Base-by-base conservation (phyloP, 306 rosid genomes). In the Medicago ruthenica region DNA sequence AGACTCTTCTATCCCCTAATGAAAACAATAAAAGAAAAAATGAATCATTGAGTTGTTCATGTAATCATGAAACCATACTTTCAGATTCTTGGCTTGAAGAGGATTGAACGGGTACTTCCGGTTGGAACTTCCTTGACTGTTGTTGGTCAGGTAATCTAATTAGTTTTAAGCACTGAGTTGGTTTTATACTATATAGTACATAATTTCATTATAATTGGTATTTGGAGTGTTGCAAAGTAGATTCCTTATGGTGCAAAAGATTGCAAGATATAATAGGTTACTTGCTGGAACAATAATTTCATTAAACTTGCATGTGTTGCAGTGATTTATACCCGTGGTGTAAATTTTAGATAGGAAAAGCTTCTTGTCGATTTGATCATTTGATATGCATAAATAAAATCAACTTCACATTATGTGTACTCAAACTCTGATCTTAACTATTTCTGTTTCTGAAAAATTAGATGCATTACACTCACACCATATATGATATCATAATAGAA, bases 51-150 rank as follows among this genome's bases (percentile, higher is more conserved):
- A 36, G 22, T n/a, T 60, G 3, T 17, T 74, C 18, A 47, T 77
- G 37, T 50, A 63, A 67, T 77, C 74, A 65, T 55, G 39, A 72
- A 62, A 61, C 27, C 41, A 22, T 62, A 14, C 18, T 81, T 74
- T 41, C 74, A 95, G 97, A 92, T 21, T 1, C 6, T 58, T 57
- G 36, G 36, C 22, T 1, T 89, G 67, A 85, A 89, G 86, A 87
- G 91, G 82, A 86, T 88, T 78, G 97, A 92, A 81, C 77, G 88
- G 24, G 91, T 88, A 66, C 91, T 92, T 73, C 97, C 97, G 7
- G 81, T 91, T 14, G 96, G 96, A 66, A 84, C 89, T 70, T 86
- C 90, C 51, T 79, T 92, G 91, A 92, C 93, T 60, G 90, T 88
- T 71, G 97, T 92, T 77, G 96, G 97, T 62, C 88, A 92, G 97